Evolutionary conservation across 2,329 filamentous ascomycete genomes (phyloP), one percentile per base, ranked within the genome.

Genomic region (Apiospora saccharicola): DNA sequence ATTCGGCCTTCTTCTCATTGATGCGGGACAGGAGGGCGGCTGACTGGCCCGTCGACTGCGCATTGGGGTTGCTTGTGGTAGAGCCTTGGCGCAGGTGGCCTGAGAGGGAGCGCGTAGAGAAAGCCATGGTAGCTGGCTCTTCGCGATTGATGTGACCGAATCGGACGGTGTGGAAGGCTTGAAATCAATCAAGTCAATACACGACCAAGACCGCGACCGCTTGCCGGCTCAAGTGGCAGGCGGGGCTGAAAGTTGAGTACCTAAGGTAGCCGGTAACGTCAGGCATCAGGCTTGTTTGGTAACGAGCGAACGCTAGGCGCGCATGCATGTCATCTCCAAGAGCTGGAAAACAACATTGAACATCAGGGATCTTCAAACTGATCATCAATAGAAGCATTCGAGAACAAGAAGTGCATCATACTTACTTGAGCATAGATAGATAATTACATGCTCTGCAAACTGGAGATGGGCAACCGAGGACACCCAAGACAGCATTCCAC

Each of bases 1-100:
- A 87, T 81, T 97, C 94, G 71, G 91, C 90, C 82, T 93, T 94
- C 86, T 97, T 97, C 84, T 96, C 94, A 75, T 93, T 91, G 80
- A 97, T 94, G 75, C 94, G 92, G 64, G 92, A 90, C 70, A 93
- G 84, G 22, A 96, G 86, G 37, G 90, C 89, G 0, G 93, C 90
- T 1, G 93, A 93, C 81, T 94, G 92, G 68, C 90, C 88, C 5
- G 82, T 80, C 70, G 86, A 84, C 41, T 83, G 81, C 5, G 85
- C 82, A 72, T 78, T 79, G 13, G 79, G 73, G 74, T 81, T 84
- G 34, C 85, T 82, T 2, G 86, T 84, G 67, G 83, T 82, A 77
- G 90, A 90, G 47, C 89, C 85, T 76, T 91, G 89, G 72, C 92
- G 92, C 78, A 93, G 84, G 78, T 95, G 92, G 37, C 91, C 90